phyloP scores from a whole-genome alignment of 2,329 filamentous ascomycete species.

The Paracamarosporium sp. region DNA sequence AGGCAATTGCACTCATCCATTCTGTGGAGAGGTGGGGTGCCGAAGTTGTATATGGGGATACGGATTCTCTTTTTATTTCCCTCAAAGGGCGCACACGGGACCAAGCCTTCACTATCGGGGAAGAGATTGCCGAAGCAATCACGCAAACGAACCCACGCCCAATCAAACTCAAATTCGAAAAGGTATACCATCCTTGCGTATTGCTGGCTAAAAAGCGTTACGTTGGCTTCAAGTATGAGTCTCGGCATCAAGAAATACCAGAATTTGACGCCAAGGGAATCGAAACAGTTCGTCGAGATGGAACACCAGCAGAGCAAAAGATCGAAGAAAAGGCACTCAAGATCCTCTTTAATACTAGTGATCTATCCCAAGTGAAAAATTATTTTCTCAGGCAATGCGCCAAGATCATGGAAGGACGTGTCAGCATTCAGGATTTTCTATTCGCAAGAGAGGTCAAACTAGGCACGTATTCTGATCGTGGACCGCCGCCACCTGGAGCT shows the following conservation, averaged over 20 bases:
- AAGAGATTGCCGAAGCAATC: constrained; percentile 87
- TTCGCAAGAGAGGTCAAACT: constrained; percentile 92
- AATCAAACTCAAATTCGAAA: constrained; percentile 97
- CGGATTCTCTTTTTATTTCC: constrained; percentile 91
- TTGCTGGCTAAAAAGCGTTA: constrained; percentile 97
- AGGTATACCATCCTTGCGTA: constrained; percentile 95
- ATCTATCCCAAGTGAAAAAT: constrained; percentile 84
- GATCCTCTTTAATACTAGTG: constrained; percentile 86
- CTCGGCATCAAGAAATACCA: constrained; percentile 73
- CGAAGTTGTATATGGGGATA: constrained; percentile 98
- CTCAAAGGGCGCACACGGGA: constrained; percentile 85
- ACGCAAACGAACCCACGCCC: constrained; percentile 90
- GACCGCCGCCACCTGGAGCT: constrained; percentile 82
- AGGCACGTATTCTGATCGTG: constrained; percentile 84
- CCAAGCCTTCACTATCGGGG: constrained; percentile 89
- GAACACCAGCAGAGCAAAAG: constrained; percentile 93
- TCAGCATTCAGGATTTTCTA: constrained; percentile 94
- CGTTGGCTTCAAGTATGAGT: constrained; percentile 96
- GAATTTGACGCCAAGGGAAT: constrained; percentile 99
- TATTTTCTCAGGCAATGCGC: constrained; percentile 91
- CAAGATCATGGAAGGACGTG: constrained; percentile 88
- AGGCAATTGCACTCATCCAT: constrained; percentile 91
- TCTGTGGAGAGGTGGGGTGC: constrained; percentile 86
- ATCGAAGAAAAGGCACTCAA: constrained; percentile 93
- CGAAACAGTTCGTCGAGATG: constrained; percentile 93